These are phyloP conservation scores for Leccinum rimulosum DNA, from an alignment of 768 basidiomycete species.

Conservation along the genomic window DNA sequence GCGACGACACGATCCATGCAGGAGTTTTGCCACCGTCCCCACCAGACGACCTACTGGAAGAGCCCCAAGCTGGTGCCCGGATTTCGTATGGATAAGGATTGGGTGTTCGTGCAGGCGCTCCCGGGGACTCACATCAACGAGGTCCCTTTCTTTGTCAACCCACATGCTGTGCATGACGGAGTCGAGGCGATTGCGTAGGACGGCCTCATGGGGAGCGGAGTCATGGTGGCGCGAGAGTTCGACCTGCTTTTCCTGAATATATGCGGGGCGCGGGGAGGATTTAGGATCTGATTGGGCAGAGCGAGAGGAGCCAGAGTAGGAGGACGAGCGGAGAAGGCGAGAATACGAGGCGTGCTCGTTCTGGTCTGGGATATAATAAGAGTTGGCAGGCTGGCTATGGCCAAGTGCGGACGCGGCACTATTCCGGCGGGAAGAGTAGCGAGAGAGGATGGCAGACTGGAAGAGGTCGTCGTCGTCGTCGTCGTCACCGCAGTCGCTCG, in stretches of 20 bases:
- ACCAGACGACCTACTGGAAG: too few relatives aligned
- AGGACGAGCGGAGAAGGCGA: slow-evolving; percentile 25
- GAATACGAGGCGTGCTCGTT: slow-evolving; percentile 25
- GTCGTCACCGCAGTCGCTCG: slow-evolving; percentile 23
- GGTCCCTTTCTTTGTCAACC: slow-evolving; percentile 22
- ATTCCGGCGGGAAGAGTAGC: slow-evolving; percentile 18
- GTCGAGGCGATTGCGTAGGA: slow-evolving; percentile 52
- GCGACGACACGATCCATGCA: too few relatives aligned
- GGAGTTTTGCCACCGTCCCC: too few relatives aligned
- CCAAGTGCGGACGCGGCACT: slow-evolving; percentile 21
- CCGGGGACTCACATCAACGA: slow-evolving; percentile 23
- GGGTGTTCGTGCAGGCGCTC: too few relatives aligned
- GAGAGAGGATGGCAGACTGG: slow-evolving; percentile 28
- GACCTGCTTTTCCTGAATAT: slow-evolving; percentile 20
- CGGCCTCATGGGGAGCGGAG: slow-evolving; percentile 50
- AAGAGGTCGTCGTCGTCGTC: slow-evolving; percentile 28
- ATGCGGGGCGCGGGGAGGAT: slow-evolving; percentile 11
- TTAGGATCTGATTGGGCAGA: slow-evolving; percentile 22
- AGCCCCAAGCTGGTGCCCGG: too few relatives aligned
- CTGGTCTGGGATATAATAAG: slow-evolving; percentile 35
- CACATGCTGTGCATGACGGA: slow-evolving; percentile 41
- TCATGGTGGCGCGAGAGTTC: slow-evolving; percentile 25
- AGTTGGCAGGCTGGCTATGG: slow-evolving; percentile 11
- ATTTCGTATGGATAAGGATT: too few relatives aligned
- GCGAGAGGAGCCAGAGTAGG: slow-evolving; percentile 27